These are phyloP conservation scores for Myrica gale DNA, from an alignment of 306 rosid genomes.

Conservation along the genomic window DNA sequence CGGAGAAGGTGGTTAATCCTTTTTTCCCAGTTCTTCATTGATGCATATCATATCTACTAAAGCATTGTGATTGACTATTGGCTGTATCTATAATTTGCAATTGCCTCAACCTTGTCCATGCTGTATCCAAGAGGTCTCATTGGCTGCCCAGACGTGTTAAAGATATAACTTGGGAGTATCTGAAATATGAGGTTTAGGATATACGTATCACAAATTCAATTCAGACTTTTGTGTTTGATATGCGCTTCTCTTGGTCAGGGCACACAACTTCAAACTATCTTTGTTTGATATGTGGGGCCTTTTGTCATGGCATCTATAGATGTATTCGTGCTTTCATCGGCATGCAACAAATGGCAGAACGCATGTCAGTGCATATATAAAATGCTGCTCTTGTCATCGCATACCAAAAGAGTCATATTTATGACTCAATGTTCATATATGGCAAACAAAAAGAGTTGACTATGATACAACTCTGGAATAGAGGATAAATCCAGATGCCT, in stretches of 20 bases:
- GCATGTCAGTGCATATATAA: no score
- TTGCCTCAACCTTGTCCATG: neutral
- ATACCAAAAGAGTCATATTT: neutral
- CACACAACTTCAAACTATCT: neutral
- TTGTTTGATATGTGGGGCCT: neutral
- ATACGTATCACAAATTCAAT: no score
- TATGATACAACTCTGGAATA: neutral
- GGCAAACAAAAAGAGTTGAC: neutral
- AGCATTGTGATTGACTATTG: neutral
- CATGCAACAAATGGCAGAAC: neutral
- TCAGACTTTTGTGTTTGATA: no score
- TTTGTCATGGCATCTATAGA: neutral
- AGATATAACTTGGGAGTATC: neutral
- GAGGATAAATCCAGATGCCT: neutral
- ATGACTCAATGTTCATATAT: neutral
- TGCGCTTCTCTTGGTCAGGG: no score
- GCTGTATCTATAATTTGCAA: neutral
- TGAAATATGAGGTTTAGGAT: neutral
- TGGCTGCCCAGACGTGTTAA: neutral
- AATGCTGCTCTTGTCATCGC: neutral
- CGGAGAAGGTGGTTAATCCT: constrained; percentile 61
- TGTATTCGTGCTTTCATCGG: neutral
- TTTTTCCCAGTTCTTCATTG: constrained; percentile 6
- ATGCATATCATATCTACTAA: neutral
- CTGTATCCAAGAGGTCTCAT: neutral